Base-by-base conservation (phyloP, 2,329 filamentous ascomycete species). In the Colletotrichum sp. region DNA sequence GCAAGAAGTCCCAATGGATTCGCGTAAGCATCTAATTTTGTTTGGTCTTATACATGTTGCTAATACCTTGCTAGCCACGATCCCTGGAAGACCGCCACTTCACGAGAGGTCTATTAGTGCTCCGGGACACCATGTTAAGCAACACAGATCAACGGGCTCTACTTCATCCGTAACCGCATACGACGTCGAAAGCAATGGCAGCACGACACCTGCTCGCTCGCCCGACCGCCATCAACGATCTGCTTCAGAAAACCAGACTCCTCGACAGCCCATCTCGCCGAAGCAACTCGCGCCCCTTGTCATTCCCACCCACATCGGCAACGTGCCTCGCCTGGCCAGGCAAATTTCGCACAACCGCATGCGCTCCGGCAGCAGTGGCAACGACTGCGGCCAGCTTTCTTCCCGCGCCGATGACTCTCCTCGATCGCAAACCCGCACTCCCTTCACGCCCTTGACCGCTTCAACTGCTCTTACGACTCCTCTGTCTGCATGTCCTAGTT, bases 1-100 rank as follows among this genome's bases (percentile, higher is more conserved):
- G 16, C 91, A 93, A 77, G 92, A 94, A 80, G 84, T 89, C 65
- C 83, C 91, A 67, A 93, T 94, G 91, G 93, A 94, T 83, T 94
- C 93, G 79, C 93, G 93, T 94, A 87, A 86, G 92, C 87, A 67
- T 32, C 24, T 43, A 30, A 61, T 52, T 18, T 60, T 30, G 52
- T 26, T 21, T 4, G 12, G 30, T 55, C 28, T 52, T 15, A 18
- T 10, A 24, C 10, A 58, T n/a, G 24, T 43, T 32, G 32, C 36
- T 81, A 66, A 76, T 34, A 32, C 5, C 18, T n/a, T 52, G 60
- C 4, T 78, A 93, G 92, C 93, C 77, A 94, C 93, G 32, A 93
- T 94, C 78, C 93, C 93, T 38, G 92, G 92, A 55, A 89, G 91
- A 8, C 92, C 91, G 71, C 87, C 92, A 38, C 83, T 93, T 30